These are phyloP conservation scores for Sordaria brevicollis DNA, from an alignment of 495 filamentous ascomycete species.

Conservation along the genomic window DNA sequence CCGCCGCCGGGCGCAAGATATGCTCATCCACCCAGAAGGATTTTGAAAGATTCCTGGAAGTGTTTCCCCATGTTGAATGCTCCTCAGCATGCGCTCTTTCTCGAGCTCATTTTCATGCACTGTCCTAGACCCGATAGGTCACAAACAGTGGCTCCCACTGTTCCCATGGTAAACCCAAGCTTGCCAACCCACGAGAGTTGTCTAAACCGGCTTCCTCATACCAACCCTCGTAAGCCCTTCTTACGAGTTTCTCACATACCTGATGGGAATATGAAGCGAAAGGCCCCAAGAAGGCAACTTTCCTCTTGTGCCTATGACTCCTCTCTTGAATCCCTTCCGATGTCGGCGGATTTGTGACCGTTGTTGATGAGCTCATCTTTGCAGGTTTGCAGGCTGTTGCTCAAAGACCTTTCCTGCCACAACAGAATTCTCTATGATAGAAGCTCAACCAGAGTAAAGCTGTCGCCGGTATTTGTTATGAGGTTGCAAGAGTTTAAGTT, in stretches of 20 bases:
- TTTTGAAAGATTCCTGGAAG: too few relatives aligned
- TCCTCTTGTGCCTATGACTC: slow-evolving; percentile 1
- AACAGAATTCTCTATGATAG: too few relatives aligned
- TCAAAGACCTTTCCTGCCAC: not conserved
- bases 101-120: not conserved
- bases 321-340: not conserved
- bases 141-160: not conserved
- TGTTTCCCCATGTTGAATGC: not conserved
- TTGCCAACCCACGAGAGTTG: not conserved
- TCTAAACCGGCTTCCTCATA: not conserved
- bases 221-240: not conserved
- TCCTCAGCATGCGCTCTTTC: not conserved
- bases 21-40: too few relatives aligned
- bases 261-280: slow-evolving; percentile 83
- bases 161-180: not conserved
- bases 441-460: too few relatives aligned
- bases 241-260: slow-evolving; percentile 49
- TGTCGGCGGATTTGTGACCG: not conserved
- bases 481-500: not conserved
- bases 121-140: not conserved
- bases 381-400: too few relatives aligned
- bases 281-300: slow-evolving; percentile 78
- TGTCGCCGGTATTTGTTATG: not conserved
- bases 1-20: too few relatives aligned
- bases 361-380: not conserved